Conservation (phyloP, 2,329 filamentous ascomycete species). For the Pestalotiopsis sp. region DNA sequence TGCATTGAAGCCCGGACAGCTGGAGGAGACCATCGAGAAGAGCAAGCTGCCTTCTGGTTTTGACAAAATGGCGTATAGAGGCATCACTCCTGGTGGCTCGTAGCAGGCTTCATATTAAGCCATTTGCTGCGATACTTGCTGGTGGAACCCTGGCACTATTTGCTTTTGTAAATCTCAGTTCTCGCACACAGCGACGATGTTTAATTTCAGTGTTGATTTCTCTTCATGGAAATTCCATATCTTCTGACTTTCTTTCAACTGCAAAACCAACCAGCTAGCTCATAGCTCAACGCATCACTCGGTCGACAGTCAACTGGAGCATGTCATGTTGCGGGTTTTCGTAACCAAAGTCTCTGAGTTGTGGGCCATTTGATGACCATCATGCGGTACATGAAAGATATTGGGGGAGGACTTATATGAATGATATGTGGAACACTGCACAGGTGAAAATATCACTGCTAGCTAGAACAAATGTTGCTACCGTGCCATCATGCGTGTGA, state of each 20-base stretch:
- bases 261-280: neutral
- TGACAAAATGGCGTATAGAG: conserved; percentile 30
- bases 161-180: neutral
- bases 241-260: neutral
- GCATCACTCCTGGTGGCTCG: conserved; percentile 7
- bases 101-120: neutral
- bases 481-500: neutral
- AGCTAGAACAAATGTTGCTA: too few relatives aligned
- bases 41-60: conserved; percentile 36
- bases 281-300: neutral
- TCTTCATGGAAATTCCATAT: neutral
- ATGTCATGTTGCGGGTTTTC: too few relatives aligned
- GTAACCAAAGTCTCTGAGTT: too few relatives aligned
- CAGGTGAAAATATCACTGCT: too few relatives aligned
- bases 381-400: too few relatives aligned
- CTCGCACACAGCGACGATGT: neutral
- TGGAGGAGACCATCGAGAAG: conserved; percentile 28
- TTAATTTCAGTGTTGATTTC: neutral
- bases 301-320: neutral
- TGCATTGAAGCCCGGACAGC: conserved; percentile 36
- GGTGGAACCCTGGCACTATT: neutral
- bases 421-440: too few relatives aligned
- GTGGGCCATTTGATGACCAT: too few relatives aligned
- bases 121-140: neutral
- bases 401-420: too few relatives aligned